phyloP scores from a whole-genome alignment of 805 yeast species.

The Hanseniaspora osmophila region DNA sequence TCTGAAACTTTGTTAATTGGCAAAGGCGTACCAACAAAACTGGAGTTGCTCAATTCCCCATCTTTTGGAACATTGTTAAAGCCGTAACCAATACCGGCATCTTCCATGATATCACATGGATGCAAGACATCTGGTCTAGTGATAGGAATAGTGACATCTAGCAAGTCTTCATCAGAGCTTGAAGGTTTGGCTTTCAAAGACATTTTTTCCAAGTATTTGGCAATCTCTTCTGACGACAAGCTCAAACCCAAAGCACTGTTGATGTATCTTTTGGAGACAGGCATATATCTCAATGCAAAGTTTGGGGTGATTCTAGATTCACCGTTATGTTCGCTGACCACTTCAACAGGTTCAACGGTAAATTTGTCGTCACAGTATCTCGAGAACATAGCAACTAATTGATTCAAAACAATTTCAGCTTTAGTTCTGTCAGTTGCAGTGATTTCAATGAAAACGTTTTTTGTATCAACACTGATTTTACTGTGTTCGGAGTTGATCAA shows the following conservation, averaged over 20 bases:
- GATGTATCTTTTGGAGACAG: constrained; percentile 71
- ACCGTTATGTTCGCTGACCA: constrained; percentile 67
- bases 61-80: constrained; percentile 77
- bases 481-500: constrained; percentile 86
- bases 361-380: constrained; percentile 71
- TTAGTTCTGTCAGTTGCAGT: constrained; percentile 94
- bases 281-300: constrained; percentile 48
- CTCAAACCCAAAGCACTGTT: constrained; percentile 86
- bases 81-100: constrained; percentile 92
- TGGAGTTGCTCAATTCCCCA: constrained; percentile 60
- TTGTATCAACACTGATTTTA: constrained; percentile 74
- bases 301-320: constrained; percentile 68
- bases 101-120: constrained; percentile 97
- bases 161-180: constrained; percentile 27
- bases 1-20: constrained; percentile 86
- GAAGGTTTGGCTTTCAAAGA: constrained; percentile 53
- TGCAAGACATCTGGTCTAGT: constrained; percentile 94
- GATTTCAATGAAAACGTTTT: constrained; percentile 79
- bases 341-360: constrained; percentile 78
- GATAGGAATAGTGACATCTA: constrained; percentile 60
- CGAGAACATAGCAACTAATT: constrained; percentile 90
- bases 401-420: constrained; percentile 83
- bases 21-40: constrained; percentile 69
- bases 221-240: constrained; percentile 52
- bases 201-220: constrained; percentile 63